Conservation (phyloP, 305 asterid genomes). For the Fraxinus ornus region DNA sequence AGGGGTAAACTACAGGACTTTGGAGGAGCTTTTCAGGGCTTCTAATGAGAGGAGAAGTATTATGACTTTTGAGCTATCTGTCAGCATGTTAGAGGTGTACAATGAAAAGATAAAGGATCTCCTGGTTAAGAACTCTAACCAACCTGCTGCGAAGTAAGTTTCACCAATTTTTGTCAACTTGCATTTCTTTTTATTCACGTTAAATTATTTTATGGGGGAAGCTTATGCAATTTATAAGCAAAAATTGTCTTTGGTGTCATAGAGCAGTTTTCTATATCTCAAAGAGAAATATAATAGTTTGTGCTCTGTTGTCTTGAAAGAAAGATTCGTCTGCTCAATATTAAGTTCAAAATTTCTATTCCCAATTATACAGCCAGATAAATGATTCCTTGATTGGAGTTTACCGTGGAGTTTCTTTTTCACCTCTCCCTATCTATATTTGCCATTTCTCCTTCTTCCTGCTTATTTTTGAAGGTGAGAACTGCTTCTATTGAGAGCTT, state of each 20-base stretch:
- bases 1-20: slow-evolving; percentile 88
- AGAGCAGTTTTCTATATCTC: not conserved
- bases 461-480: not conserved
- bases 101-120: slow-evolving; percentile 95
- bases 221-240: not conserved
- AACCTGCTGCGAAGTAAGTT: slow-evolving; percentile 80
- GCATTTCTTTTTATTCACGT: slow-evolving; percentile 10
- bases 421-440: not conserved
- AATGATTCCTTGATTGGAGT: not conserved
- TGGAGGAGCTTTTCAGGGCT: slow-evolving; percentile 72
- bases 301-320: not conserved
- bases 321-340: not conserved
- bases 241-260: not conserved
- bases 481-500: not conserved
- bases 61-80: slow-evolving; percentile 65
- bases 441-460: not conserved
- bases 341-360: not conserved
- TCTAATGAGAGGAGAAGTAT: slow-evolving; percentile 61
- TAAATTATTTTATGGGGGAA: not conserved
- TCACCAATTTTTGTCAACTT: slow-evolving; percentile 13
- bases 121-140: slow-evolving; percentile 65
- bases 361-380: not conserved
- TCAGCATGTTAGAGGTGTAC: slow-evolving; percentile 96
- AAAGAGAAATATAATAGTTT: not conserved
- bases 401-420: not conserved